Base-by-base conservation (phyloP, 1,284 basidiomycete genomes). In the Dichomitus squalens region DNA sequence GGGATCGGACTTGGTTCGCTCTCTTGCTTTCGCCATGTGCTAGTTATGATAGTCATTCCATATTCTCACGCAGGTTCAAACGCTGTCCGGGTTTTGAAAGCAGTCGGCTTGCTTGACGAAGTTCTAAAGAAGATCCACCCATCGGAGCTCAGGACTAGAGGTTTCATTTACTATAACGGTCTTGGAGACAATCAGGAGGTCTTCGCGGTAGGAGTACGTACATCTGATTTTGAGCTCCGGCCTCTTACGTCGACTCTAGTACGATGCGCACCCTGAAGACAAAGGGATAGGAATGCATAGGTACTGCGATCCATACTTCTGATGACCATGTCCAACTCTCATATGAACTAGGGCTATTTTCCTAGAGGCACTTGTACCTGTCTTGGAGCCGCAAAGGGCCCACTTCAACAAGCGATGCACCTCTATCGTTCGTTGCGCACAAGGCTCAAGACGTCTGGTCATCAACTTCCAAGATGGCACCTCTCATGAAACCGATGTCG, bases 321-420 rank as follows among this genome's bases (percentile, higher is more conserved):
- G 9, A 47, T 21, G 9, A 47, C 29, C 11, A 1, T 20, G 29
- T 21, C 12, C 5, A 5, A 16, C 21, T 20, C n/a, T 16, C 23
- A 25, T 29, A 2, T 23, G 12, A 7, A 12, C n/a, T 33, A 83
- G 83, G 47, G 80, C 81, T 7, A 71, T 70, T 1, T 80, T 82
- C 55, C 70, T 85, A 4, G 78, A 83, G 21, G 79, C 80, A 2
- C 67, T 86, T n/a, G 68, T 78, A 7, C 71, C 72, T 5, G 70
- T 79, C 31, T 56, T 84, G 20, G 76, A 83, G 57, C 68, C 76
- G 0, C 64, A 67, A 2, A 66, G 68, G 23, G 70, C 75, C 3
- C 80, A 82, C 59, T 82, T 85, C 67, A 74, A 81, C 59, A 83
- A 81, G 60, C 79, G 81, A 4, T 81, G 79, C 63, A 71, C 66